phyloP scores from a whole-genome alignment of 202 grass and related monocot species.

The Hordeum pubiflorum region DNA sequence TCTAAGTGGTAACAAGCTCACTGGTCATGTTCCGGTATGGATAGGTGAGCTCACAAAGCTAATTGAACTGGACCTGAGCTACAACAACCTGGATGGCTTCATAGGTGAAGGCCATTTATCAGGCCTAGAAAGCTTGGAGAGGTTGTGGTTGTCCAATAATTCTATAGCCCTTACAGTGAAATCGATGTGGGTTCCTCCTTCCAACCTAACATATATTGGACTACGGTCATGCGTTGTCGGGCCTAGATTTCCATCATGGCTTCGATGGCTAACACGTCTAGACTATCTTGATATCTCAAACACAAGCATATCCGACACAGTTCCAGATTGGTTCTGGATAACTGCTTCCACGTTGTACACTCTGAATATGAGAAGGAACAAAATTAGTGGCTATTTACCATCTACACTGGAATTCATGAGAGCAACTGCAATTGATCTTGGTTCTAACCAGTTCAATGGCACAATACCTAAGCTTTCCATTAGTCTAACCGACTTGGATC shows the following conservation, averaged over 20 bases:
- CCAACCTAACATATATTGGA: too few relatives aligned
- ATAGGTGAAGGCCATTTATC: too few relatives aligned
- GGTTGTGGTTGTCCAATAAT: too few relatives aligned
- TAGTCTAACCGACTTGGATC: rapidly evolving
- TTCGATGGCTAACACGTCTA: not conserved
- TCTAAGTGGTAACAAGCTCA: not conserved
- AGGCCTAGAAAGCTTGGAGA: too few relatives aligned
- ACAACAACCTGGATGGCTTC: too few relatives aligned
- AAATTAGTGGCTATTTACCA: not conserved
- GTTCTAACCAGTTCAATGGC: constrained; percentile 11
- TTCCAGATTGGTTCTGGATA: constrained; percentile 34
- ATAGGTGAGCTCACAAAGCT: not conserved
- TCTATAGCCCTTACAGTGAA: too few relatives aligned
- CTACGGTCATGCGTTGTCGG: not conserved
- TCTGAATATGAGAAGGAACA: not conserved
- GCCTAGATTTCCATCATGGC: not conserved
- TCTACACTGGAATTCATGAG: not conserved
- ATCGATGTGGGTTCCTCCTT: too few relatives aligned
- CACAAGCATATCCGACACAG: not conserved
- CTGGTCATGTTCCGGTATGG: not conserved
- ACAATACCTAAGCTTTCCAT: not conserved
- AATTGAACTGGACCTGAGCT: too few relatives aligned
- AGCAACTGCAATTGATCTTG: not conserved
- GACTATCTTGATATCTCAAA: not conserved
- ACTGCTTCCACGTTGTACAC: rapidly evolving